These are phyloP conservation scores for Postia placenta DNA, from an alignment of 768 basidiomycete genomes.

Conservation along the genomic window DNA sequence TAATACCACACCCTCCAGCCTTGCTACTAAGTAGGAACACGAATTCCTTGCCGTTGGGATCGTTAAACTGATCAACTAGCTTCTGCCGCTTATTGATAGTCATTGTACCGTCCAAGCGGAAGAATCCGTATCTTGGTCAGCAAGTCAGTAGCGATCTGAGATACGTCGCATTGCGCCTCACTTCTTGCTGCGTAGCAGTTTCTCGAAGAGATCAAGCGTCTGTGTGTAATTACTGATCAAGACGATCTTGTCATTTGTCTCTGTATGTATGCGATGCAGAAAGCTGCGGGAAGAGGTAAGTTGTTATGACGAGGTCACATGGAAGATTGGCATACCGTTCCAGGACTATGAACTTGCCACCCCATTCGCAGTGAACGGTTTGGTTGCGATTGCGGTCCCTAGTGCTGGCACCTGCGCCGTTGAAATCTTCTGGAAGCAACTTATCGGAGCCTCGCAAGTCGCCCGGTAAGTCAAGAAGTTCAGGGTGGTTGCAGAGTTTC, in stretches of 20 bases:
- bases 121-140: constrained; percentile 71
- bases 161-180: too few species aligned
- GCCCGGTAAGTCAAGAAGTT: constrained; percentile 77
- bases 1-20: constrained; percentile 95
- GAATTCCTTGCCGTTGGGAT: constrained; percentile 90
- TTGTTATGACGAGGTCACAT: background rate
- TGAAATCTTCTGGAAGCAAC: constrained; percentile 77
- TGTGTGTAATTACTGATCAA: constrained; percentile 96
- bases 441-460: constrained; percentile 80
- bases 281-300: constrained; percentile 47
- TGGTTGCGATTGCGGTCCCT: constrained; percentile 38
- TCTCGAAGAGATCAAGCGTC: constrained; percentile 90
- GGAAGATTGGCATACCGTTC: constrained; percentile 58
- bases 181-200: constrained; percentile 81
- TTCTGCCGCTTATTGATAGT: constrained; percentile 88
- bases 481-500: constrained; percentile 94
- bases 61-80: constrained; percentile 93
- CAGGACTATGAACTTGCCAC: constrained; percentile 90
- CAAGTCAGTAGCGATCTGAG: constrained; percentile 1
- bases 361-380: constrained; percentile 70
- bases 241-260: constrained; percentile 92
- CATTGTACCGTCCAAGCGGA: constrained; percentile 95
- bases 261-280: constrained; percentile 71
- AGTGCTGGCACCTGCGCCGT: constrained; percentile 41
- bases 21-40: constrained; percentile 92